Conservation (phyloP, 2,329 filamentous ascomycete species). For the Cordyceps cicadae region DNA sequence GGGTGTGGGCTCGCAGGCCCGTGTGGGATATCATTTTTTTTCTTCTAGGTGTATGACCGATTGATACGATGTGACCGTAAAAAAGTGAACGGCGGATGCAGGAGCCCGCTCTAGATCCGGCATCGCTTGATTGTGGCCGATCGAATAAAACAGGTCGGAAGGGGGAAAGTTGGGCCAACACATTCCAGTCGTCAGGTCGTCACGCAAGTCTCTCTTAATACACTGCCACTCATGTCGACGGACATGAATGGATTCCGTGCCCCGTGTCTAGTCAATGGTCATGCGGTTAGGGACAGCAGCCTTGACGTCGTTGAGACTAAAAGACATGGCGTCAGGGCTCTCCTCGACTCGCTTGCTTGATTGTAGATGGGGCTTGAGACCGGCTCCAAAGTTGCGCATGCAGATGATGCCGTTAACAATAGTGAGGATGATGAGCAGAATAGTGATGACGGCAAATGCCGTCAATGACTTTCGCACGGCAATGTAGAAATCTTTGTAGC, state of each 20-base stretch:
- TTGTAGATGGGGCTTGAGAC: slow-evolving; percentile 78
- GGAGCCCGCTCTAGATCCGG: slow-evolving; percentile 1
- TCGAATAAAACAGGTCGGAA: not conserved
- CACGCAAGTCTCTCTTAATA: slow-evolving; percentile 7
- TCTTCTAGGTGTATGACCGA: slow-evolving; percentile 4
- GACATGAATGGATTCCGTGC: not conserved
- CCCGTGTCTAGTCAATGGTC: slow-evolving; percentile 47
- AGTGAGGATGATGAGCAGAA: slow-evolving; percentile 78
- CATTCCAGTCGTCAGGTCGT: slow-evolving; percentile 11
- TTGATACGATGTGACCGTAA: not conserved
- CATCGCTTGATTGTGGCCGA: not conserved
- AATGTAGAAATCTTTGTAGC: slow-evolving; percentile 53
- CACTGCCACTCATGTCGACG: slow-evolving; percentile 5
- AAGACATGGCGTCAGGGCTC: slow-evolving; percentile 48
- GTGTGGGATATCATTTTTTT: slow-evolving; percentile 15
- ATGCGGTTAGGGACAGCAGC: slow-evolving; percentile 46
- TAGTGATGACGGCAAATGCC: slow-evolving; percentile 88
- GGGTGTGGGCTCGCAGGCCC: not conserved
- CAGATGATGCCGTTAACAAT: slow-evolving; percentile 82
- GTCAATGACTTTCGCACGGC: slow-evolving; percentile 81
- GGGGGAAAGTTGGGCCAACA: not conserved
- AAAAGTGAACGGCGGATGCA: not conserved
- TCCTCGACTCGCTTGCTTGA: slow-evolving; percentile 39
- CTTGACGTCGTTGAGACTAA: slow-evolving; percentile 50
- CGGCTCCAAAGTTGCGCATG: slow-evolving; percentile 82